Conservation (phyloP, 169 alveolate genomes). For the Plasmodium gonderi region DNA sequence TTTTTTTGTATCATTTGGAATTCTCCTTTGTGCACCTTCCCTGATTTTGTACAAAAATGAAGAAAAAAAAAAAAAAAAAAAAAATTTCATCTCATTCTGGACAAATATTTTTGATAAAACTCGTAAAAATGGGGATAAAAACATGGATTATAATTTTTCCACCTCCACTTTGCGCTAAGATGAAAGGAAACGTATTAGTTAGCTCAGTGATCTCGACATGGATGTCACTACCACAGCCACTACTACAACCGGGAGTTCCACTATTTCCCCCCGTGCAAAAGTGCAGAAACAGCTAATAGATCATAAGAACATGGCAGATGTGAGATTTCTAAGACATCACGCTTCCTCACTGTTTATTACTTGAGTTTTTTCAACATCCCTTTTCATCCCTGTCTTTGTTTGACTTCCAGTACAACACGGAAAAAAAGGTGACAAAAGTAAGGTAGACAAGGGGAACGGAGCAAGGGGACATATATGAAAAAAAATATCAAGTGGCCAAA, state of each 20-base stretch:
- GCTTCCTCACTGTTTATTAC: not conserved
- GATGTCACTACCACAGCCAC: not conserved
- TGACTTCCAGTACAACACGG: not conserved
- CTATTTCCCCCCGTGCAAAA: not conserved
- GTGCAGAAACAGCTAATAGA: not conserved
- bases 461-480: too few relatives aligned
- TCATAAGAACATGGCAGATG: not conserved
- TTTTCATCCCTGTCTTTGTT: not conserved
- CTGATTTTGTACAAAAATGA: not conserved
- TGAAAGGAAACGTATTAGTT: not conserved
- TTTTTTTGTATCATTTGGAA: not conserved
- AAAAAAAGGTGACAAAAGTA: not conserved
- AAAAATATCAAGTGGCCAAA: not conserved
- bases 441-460: not conserved
- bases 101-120: not conserved
- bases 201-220: not conserved
- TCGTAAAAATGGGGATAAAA: not conserved
- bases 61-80: not conserved
- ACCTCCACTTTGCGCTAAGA: not conserved
- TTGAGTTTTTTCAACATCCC: not conserved
- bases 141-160: not conserved
- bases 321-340: not conserved
- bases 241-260: not conserved
- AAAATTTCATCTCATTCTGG: not conserved
- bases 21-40: conserved; percentile 2